A percentile compares a stretch with the other conserved stretches of the same genome.
Evolutionary conservation across 495 filamentous ascomycete genomes (phyloP).

Genomic region (Cryomyces antarcticus): DNA sequence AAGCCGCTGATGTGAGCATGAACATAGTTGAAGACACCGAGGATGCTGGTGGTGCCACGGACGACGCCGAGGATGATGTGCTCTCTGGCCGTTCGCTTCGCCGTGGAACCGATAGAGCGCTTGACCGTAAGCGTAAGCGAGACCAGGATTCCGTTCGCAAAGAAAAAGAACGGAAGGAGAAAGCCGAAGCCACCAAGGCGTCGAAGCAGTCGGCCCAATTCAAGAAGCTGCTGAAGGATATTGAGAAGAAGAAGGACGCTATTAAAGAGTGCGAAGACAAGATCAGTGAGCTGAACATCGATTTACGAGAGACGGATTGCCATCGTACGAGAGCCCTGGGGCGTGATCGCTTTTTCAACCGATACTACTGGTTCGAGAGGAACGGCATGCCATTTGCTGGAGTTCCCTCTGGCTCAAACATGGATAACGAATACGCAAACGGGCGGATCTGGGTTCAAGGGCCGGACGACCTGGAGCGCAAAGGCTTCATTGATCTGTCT

Average conservation of each 20-base stretch:
- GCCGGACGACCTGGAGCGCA: constrained; percentile 70
- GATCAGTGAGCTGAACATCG: constrained; percentile 68
- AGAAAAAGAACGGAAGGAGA: constrained; percentile 43
- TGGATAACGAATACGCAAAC: constrained; percentile 74
- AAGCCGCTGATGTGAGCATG: constrained; percentile 6
- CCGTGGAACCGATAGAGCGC: constrained; percentile 54
- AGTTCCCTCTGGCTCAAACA: constrained; percentile 70
- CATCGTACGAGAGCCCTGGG: constrained; percentile 74
- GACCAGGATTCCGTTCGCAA: constrained; percentile 33
- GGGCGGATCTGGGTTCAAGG: constrained; percentile 93
- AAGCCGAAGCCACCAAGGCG: constrained; percentile 58
- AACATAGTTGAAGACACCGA: constrained; percentile 29
- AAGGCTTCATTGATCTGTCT: constrained; percentile 62
- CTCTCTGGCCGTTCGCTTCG: constrained; percentile 42
- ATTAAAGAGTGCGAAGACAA: constrained; percentile 66
- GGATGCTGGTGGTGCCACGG: constrained; percentile 31
- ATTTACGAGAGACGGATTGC: constrained; percentile 82
- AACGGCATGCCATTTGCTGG: constrained; percentile 96
- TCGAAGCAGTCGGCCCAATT: constrained; percentile 73
- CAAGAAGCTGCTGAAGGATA: constrained; percentile 67
- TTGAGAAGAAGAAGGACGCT: constrained; percentile 60
- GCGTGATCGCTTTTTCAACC: constrained; percentile 90
- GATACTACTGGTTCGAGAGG: constrained; percentile 97
- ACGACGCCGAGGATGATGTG: constrained; percentile 14
- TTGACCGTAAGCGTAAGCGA: constrained; percentile 46